A percentile compares a stretch with the other conserved stretches of the same genome.
These are phyloP conservation scores for Ogataea populi-albae DNA, from an alignment of 805 yeast species.

Conservation along the genomic window DNA sequence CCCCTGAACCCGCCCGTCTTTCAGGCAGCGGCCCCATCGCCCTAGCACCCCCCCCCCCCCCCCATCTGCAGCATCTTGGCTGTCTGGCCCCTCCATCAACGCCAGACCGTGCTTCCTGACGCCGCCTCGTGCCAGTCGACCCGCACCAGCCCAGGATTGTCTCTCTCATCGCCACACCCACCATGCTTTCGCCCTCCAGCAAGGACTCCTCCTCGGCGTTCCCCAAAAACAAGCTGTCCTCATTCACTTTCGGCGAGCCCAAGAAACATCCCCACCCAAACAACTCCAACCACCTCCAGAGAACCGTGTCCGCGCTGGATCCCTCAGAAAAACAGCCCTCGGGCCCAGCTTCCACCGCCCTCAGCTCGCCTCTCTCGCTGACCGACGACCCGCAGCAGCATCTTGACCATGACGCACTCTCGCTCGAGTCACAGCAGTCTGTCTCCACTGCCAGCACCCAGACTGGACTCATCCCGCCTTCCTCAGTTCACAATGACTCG, in stretches of 20 bases:
- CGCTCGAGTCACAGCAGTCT: constrained; percentile 15
- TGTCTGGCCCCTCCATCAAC: too few species aligned
- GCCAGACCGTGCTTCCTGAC: too few species aligned
- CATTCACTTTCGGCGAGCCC: constrained; percentile 13
- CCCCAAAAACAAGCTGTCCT: constrained; percentile 13
- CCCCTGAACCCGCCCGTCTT: too few species aligned
- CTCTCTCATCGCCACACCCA: background rate
- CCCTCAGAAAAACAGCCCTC: constrained; percentile 13
- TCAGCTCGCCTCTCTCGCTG: constrained; percentile 22
- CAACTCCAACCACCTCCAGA: constrained; percentile 5
- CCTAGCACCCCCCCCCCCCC: too few species aligned
- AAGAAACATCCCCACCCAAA: background rate
- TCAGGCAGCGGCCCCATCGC: too few species aligned
- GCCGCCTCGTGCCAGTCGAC: too few species aligned
- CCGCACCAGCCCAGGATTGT: too few species aligned
- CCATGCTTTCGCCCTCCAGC: constrained; percentile 26
- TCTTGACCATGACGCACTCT: constrained; percentile 21
- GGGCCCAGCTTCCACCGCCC: constrained; percentile 1
- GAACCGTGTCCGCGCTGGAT: constrained; percentile 17
- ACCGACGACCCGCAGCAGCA: constrained; percentile 17
- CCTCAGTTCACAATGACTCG: constrained; percentile 3
- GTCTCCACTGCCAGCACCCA: constrained; percentile 9
- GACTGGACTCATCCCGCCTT: constrained; percentile 7
- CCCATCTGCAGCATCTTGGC: too few species aligned
- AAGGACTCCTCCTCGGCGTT: constrained; percentile 16